Evolutionary conservation across 1,284 basidiomycete species (phyloP).

Genomic region (Trichosporon sp.): DNA sequence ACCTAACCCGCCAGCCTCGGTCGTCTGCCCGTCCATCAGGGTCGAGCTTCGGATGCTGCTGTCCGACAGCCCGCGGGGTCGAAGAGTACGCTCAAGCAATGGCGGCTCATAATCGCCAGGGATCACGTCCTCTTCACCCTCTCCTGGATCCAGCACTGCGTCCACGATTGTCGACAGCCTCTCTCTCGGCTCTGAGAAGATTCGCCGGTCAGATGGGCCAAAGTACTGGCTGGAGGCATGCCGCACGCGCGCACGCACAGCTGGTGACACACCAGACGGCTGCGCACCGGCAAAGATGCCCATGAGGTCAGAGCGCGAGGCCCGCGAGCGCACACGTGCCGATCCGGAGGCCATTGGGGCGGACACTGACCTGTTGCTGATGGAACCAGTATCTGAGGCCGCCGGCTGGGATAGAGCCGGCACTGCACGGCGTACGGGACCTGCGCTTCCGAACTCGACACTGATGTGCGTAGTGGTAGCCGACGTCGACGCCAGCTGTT

Average conservation of each 20-base stretch:
- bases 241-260: constrained; percentile 21
- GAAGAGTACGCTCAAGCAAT: constrained; percentile 61
- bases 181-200: constrained; percentile 15
- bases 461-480: constrained; percentile 84
- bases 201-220: constrained; percentile 9
- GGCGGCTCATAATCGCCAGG: constrained; percentile 45
- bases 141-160: constrained; percentile 63
- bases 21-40: constrained; percentile 34
- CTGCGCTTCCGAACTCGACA: constrained; percentile 79
- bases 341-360: background rate
- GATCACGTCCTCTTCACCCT: constrained; percentile 37
- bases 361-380: background rate
- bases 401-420: constrained; percentile 45
- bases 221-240: constrained; percentile 35
- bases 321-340: constrained; percentile 19
- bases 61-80: constrained; percentile 75
- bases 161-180: constrained; percentile 63
- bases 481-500: constrained; percentile 70
- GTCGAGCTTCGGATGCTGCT: constrained; percentile 84
- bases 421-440: constrained; percentile 61
- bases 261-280: constrained; percentile 47
- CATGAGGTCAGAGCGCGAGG: constrained; percentile 45
- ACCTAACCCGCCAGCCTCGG: background rate
- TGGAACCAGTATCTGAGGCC: background rate
- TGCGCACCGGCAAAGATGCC: constrained; percentile 78